Percentiles rank a stretch among this genome's conserved stretches.
Conservation (phyloP, 1,139 yeast genomes). For the Hyphopichia buzzinii region DNA sequence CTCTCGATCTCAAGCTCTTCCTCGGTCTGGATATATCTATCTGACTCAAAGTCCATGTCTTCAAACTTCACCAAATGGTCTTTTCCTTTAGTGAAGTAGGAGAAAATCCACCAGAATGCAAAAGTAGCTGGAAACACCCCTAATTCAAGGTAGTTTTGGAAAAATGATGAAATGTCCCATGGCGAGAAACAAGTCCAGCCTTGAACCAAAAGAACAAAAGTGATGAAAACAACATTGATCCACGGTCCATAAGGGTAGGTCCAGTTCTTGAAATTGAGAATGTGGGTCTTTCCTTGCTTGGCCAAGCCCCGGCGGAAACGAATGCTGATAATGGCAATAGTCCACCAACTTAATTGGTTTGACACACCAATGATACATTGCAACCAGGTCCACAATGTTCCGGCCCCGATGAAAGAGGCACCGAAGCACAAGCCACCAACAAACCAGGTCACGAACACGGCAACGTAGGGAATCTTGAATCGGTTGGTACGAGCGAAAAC, state of each 20-base stretch:
- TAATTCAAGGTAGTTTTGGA: constrained; percentile 38
- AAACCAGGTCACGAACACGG: constrained; percentile 40
- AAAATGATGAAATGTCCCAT: constrained; percentile 30
- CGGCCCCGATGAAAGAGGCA: constrained; percentile 43
- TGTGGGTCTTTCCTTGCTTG: constrained; percentile 34
- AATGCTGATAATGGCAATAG: constrained; percentile 38
- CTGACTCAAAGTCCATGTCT: constrained; percentile 66
- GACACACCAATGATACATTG: constrained; percentile 45
- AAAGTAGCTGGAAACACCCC: constrained; percentile 38
- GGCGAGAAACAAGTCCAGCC: constrained; percentile 59
- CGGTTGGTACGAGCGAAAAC: constrained; percentile 34
- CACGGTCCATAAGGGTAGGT: constrained; percentile 44
- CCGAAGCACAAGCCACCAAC: constrained; percentile 44
- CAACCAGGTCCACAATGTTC: constrained; percentile 45
- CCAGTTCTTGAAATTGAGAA: constrained; percentile 38
- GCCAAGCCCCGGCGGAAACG: constrained; percentile 40
- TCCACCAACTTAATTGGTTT: constrained; percentile 44
- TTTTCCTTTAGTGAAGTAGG: constrained; percentile 43
- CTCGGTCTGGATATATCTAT: constrained; percentile 49
- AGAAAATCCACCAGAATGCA: constrained; percentile 45
- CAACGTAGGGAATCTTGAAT: constrained; percentile 38
- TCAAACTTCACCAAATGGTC: constrained; percentile 47
- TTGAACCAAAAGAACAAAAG: constrained; percentile 38
- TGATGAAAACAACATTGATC: constrained; percentile 34
- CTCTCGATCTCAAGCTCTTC: constrained; percentile 46